Conservation (phyloP, 1,284 basidiomycete species). For the Fomitopsis betulina region DNA sequence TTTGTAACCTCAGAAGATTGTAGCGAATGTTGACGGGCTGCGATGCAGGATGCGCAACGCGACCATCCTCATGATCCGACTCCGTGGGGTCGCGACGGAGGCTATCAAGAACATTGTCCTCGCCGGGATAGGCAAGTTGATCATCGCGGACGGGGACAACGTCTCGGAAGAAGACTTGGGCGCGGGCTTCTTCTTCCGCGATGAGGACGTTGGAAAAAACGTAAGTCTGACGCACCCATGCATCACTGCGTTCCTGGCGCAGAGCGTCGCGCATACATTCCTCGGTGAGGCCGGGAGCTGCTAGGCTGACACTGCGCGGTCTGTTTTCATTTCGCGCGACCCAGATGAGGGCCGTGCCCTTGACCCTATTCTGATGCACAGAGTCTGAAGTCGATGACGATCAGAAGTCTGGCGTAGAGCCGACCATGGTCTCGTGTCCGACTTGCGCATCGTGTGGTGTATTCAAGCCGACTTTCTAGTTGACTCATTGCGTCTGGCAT, state of each 20-base stretch:
- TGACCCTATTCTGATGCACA: not conserved
- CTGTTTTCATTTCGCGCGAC: not conserved
- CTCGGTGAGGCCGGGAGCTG: not conserved
- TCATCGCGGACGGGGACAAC: constrained; percentile 60
- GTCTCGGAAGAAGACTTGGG: constrained; percentile 81
- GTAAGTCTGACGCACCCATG: constrained; percentile 36
- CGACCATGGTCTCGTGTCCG: not conserved
- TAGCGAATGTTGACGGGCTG: not conserved
- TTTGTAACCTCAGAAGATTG: not conserved
- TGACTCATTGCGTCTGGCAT: not conserved
- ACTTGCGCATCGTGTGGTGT: not conserved
- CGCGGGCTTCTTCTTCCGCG: constrained; percentile 90
- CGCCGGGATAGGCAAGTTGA: constrained; percentile 69
- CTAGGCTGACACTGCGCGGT: not conserved
- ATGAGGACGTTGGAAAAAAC: constrained; percentile 87
- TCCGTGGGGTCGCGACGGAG: constrained; percentile 90
- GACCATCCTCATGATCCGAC: constrained; percentile 80
- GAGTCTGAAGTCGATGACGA: not conserved
- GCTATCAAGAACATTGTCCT: constrained; percentile 92
- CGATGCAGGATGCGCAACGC: constrained; percentile 86
- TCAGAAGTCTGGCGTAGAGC: not conserved
- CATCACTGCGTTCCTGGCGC: not conserved
- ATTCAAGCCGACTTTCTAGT: not conserved
- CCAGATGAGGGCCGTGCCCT: not conserved
- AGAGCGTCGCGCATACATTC: not conserved